These are phyloP conservation scores for Elymus sibiricus DNA, from an alignment of 176 grass and related monocot species.

Conservation along the genomic window DNA sequence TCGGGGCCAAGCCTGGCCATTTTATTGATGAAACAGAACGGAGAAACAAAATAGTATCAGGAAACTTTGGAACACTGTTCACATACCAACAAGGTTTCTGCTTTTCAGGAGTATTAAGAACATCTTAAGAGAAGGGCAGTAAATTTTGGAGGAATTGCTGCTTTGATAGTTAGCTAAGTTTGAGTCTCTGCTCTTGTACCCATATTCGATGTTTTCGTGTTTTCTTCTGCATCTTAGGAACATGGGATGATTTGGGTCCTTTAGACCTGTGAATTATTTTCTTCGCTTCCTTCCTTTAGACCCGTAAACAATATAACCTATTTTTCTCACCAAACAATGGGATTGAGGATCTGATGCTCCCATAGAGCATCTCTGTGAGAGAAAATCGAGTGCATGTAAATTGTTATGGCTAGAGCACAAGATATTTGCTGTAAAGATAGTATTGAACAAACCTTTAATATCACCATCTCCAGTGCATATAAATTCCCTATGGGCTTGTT, in stretches of 20 bases:
- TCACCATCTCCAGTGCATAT: neutral
- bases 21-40: too few species aligned
- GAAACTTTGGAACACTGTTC: neutral
- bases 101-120: neutral
- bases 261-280: neutral
- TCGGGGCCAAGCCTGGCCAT: neutral
- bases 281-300: neutral
- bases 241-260: neutral
- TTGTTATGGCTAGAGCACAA: neutral
- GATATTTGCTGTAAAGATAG: neutral
- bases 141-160: neutral
- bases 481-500: slow-evolving; percentile 51
- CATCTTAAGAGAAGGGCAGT: neutral
- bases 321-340: neutral
- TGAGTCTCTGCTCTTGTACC: neutral
- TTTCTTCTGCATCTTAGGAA: neutral
- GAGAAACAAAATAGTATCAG: too few species aligned
- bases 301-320: neutral
- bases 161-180: neutral
- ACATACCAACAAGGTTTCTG: neutral
- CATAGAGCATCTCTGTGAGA: neutral
- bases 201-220: neutral
- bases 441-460: slow-evolving; percentile 43
- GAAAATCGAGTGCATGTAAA: too few species aligned
- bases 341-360: neutral